Evolutionary conservation across 169 alveolate species (phyloP).

Genomic region (Besnoitia besnoiti): DNA sequence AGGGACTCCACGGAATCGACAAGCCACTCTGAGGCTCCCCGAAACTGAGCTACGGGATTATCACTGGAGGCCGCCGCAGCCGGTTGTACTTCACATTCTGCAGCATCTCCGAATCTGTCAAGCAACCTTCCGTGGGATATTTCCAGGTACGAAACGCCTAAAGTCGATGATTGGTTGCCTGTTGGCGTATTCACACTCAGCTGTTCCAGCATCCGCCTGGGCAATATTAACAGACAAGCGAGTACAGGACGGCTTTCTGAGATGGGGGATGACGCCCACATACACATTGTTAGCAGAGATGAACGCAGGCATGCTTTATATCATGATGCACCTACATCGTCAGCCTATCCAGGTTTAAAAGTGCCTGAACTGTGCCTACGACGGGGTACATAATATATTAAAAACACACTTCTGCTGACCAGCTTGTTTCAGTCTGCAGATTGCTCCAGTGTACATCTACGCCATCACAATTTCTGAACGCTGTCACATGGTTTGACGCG

Average conservation of each 20-base stretch:
- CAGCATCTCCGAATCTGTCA: background rate
- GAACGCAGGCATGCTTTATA: too few relatives aligned
- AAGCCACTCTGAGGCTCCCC: conserved; percentile 18
- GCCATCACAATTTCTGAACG: too few relatives aligned
- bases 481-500: too few relatives aligned
- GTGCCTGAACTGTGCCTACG: too few relatives aligned
- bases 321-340: too few relatives aligned
- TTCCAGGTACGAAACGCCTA: background rate
- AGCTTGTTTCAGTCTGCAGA: too few relatives aligned
- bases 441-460: too few relatives aligned
- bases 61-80: background rate
- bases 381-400: too few relatives aligned
- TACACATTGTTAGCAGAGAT: too few relatives aligned
- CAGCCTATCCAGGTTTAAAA: too few relatives aligned
- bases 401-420: too few relatives aligned
- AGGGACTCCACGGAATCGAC: background rate
- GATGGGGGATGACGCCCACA: too few relatives aligned
- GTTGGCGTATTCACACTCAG: background rate
- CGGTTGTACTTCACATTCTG: background rate
- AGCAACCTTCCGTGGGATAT: background rate
- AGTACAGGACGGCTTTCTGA: background rate
- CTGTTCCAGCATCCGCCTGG: background rate
- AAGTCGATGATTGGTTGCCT: background rate
- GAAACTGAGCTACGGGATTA: background rate
- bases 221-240: background rate